Evolutionary conservation across 106 monocot genomes (phyloP).

Genomic region (Phalaenopsis equestris): DNA sequence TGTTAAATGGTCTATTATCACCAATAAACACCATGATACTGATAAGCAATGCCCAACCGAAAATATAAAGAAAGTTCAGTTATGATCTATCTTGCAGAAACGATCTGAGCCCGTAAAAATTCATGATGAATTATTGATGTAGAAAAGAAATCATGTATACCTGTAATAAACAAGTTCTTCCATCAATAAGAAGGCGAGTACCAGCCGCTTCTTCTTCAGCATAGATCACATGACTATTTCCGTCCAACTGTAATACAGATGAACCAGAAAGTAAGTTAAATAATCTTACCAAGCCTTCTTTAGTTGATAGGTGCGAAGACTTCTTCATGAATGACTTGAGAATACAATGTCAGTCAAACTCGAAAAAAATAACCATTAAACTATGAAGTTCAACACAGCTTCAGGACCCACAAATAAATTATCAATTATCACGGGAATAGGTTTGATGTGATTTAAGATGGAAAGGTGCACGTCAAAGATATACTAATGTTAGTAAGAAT

Average conservation of each 20-base stretch:
- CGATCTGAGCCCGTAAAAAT: neutral
- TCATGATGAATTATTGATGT: neutral
- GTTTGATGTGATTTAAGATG: too few relatives aligned
- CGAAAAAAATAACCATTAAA: too few relatives aligned
- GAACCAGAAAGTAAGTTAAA: neutral
- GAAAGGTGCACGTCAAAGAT: too few relatives aligned
- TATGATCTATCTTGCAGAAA: neutral
- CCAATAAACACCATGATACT: neutral
- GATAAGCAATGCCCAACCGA: neutral
- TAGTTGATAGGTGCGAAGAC: neutral
- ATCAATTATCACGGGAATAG: too few relatives aligned
- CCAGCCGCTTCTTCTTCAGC: slow-evolving; percentile 99
- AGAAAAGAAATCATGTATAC: slow-evolving; percentile 23
- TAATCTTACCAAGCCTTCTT: neutral
- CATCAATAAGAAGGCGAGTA: slow-evolving; percentile 96
- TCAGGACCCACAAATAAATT: too few relatives aligned
- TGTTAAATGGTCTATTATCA: neutral
- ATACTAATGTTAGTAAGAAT: too few relatives aligned
- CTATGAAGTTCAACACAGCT: too few relatives aligned
- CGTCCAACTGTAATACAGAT: slow-evolving; percentile 59
- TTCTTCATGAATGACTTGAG: neutral
- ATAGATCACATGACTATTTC: slow-evolving; percentile 98
- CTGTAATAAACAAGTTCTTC: slow-evolving; percentile 97
- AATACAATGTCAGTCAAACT: neutral
- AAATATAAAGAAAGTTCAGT: neutral